Conservation (phyloP, 495 filamentous ascomycete species). For the Trichoderma erinaceum region DNA sequence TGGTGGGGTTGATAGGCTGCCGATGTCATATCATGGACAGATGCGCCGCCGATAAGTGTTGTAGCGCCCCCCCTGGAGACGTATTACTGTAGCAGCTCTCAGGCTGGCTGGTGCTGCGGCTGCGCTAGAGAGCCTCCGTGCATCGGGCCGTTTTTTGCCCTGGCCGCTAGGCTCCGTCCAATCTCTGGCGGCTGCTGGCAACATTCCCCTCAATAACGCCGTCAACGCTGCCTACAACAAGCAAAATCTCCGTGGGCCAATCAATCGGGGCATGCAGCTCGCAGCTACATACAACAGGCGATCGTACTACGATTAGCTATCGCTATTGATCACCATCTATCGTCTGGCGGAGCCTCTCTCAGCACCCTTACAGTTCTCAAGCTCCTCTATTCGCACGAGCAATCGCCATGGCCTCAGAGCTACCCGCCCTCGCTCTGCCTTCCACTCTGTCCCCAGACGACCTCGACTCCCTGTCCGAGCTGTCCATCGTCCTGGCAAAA, state of each 20-base stretch:
- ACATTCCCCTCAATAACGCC: background rate
- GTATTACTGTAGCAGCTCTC: background rate
- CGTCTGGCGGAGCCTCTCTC: background rate
- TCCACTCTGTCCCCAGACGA: conserved; percentile 52
- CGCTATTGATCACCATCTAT: background rate
- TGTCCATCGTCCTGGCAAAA: conserved; percentile 69
- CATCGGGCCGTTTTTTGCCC: conserved; percentile 7
- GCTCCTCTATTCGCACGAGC: background rate
- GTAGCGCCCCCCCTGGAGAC: background rate
- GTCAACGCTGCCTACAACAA: background rate
- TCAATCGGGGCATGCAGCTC: background rate
- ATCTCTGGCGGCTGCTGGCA: background rate
- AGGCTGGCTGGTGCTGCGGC: background rate
- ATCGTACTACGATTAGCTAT: background rate
- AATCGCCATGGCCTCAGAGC: conserved; percentile 7
- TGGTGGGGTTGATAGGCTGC: conserved; percentile 15
- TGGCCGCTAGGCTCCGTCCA: conserved; percentile 11
- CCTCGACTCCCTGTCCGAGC: conserved; percentile 78
- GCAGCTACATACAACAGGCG: background rate
- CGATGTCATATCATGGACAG: conserved; percentile 1
- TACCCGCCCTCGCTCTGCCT: conserved; percentile 29
- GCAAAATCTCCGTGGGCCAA: background rate
- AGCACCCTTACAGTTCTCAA: background rate
- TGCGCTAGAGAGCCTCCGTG: conserved; percentile 3
- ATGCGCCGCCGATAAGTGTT: background rate